Evolutionary conservation across 805 yeast species (phyloP).

Genomic region (Phaffomyces thermotolerans): DNA sequence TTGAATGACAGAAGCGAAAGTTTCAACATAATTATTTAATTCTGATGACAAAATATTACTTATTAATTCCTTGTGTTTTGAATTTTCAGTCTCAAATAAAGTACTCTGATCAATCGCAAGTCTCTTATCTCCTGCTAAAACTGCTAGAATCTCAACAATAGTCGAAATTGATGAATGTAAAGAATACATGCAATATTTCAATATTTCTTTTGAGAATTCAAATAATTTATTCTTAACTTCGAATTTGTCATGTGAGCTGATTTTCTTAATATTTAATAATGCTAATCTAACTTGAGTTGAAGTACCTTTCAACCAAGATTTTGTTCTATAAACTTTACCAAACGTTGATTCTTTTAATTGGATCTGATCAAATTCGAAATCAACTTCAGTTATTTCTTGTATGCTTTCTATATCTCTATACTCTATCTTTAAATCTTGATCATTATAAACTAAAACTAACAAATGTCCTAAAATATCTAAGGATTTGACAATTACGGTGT

Average conservation of each 20-base stretch:
- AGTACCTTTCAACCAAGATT: conserved; percentile 50
- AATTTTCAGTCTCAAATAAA: conserved; percentile 8
- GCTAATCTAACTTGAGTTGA: conserved; percentile 43
- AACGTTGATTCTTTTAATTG: conserved; percentile 14
- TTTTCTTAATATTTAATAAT: conserved; percentile 21
- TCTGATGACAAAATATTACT: conserved; percentile 12
- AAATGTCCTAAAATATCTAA: conserved; percentile 27
- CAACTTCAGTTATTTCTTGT: conserved; percentile 10
- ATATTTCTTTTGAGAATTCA: conserved; percentile 24
- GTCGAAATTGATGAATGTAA: conserved; percentile 31
- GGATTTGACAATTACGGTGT: conserved; percentile 27
- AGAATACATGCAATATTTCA: conserved; percentile 28
- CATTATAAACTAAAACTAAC: conserved; percentile 34
- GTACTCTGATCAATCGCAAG: conserved; percentile 8
- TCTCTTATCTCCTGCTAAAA: conserved; percentile 16
- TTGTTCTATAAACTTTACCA: conserved; percentile 34
- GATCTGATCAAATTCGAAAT: conserved; percentile 13
- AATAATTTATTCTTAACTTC: conserved; percentile 29
- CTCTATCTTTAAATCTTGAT: conserved; percentile 28
- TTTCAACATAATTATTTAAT: conserved; percentile 12
- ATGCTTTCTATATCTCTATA: conserved; percentile 17
- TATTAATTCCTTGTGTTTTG: conserved; percentile 7
- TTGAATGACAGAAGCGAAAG: conserved; percentile 16
- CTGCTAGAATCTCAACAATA: conserved; percentile 29
- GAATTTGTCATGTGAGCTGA: conserved; percentile 23